Conservation (phyloP, 176 grass and related monocot genomes). For the Aegilops tauschii region DNA sequence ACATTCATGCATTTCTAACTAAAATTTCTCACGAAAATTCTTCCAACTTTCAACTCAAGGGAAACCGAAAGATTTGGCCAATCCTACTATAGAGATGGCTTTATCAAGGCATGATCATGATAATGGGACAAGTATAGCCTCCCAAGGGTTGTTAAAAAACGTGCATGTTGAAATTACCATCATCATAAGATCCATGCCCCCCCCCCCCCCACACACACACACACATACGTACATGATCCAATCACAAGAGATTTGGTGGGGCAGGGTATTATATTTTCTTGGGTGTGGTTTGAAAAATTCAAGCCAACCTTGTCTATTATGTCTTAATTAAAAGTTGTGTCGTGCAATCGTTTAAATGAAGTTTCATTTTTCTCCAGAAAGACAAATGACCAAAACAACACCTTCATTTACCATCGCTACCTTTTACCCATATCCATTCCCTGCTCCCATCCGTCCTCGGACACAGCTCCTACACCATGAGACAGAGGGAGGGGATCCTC, state of each 20-base stretch:
- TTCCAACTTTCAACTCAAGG: too few species aligned
- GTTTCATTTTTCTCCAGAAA: background rate
- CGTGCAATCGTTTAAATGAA: background rate
- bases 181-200: too few species aligned
- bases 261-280: background rate
- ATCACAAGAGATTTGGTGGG: background rate
- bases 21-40: too few species aligned
- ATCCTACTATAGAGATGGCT: too few species aligned
- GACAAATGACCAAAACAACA: background rate
- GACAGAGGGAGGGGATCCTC: background rate
- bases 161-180: too few species aligned
- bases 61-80: too few species aligned
- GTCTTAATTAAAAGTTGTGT: background rate
- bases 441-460: background rate
- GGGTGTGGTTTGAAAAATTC: background rate
- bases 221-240: background rate
- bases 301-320: background rate
- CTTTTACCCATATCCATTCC: background rate
- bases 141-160: too few species aligned
- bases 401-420: background rate
- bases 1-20: too few species aligned
- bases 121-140: too few species aligned
- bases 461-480: background rate
- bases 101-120: too few species aligned
- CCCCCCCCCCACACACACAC: too few species aligned